Evolutionary conservation across 2,329 filamentous ascomycete species (phyloP), one percentile per base, ranked within the genome.

Genomic region (Aspergillus terreus): DNA sequence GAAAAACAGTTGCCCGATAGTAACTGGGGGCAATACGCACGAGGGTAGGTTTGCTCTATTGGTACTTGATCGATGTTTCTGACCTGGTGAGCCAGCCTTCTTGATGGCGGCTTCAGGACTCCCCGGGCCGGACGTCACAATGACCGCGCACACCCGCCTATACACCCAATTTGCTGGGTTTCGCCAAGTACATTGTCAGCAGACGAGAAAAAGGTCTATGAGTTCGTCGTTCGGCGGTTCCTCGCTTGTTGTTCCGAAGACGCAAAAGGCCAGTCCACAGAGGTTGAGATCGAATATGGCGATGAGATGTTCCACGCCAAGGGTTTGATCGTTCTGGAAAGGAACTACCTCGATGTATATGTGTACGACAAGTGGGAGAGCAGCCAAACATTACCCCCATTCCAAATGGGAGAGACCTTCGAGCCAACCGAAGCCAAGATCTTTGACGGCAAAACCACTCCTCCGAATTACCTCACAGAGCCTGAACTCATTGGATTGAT

Each of bases 361-460:
- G 83, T 91, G 4, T 99, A 97, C 71, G 92, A 99, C 55, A 95
- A 90, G 61, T 99, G 94, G 94, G 91, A 89, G 44, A 91, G 90
- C 67, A 92, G 87, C 55, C 84, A 87, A 47, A 82, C 91, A 60
- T 77, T 99, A 21, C 94, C 94, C 0, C 80, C 80, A 15, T 96
- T 95, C 62, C 82, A 80, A 0, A 75, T 87, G 41, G 90, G 89
- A 2, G 94, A 99, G 70, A 77, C 75, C 0, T 95, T 99, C 59
- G 85, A 90, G 67, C 94, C 94, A 0, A 89, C 85, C 1, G 92
- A 96, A 72, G 92, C 91, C 4, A 84, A 87, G 61, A 90, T 99
- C 73, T 85, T 83, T 1, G 91, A 97, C 62, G 92, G 94, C n/a
- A 88, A 95, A 70, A 99, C 94, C 0, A 82, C 81, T 1, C 78